phyloP scores from a whole-genome alignment of 2,329 filamentous ascomycete species.

The Orbilia brochopaga region DNA sequence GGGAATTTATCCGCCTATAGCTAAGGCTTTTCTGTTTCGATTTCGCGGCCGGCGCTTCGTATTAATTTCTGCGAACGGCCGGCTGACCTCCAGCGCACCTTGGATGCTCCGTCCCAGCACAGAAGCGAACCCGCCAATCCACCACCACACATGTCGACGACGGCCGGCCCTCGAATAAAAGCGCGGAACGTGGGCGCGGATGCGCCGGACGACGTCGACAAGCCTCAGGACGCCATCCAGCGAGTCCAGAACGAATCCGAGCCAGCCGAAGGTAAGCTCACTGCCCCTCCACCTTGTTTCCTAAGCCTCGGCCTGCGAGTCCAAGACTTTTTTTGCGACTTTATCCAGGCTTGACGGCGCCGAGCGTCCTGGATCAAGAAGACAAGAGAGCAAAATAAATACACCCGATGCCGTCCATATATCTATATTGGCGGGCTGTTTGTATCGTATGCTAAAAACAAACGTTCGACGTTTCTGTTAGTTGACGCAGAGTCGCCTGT shows the following conservation, averaged over 20 bases:
- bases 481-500: slow-evolving; percentile 25
- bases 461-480: slow-evolving; percentile 4
- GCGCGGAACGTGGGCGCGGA: slow-evolving; percentile 44
- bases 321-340: slow-evolving; percentile 45
- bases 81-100: not conserved
- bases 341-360: slow-evolving; percentile 43
- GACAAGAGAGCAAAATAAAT: slow-evolving; percentile 7
- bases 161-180: slow-evolving; percentile 27
- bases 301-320: slow-evolving; percentile 41
- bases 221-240: slow-evolving; percentile 43
- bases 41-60: slow-evolving; percentile 2
- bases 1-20: slow-evolving; percentile 6
- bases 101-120: slow-evolving; percentile 8
- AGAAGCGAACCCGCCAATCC: slow-evolving; percentile 11
- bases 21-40: slow-evolving; percentile 3
- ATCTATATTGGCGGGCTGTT: not conserved
- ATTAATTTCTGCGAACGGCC: slow-evolving; percentile 2
- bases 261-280: slow-evolving; percentile 48
- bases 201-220: slow-evolving; percentile 44
- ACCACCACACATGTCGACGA: slow-evolving; percentile 36
- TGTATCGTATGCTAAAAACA: slow-evolving; percentile 1
- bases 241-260: slow-evolving; percentile 38
- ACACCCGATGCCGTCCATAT: not conserved
- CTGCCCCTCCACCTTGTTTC: slow-evolving; percentile 34
- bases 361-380: slow-evolving; percentile 7